These are phyloP conservation scores for Suhomyces atakaporum DNA, from an alignment of 1,139 yeast species.

Conservation along the genomic window DNA sequence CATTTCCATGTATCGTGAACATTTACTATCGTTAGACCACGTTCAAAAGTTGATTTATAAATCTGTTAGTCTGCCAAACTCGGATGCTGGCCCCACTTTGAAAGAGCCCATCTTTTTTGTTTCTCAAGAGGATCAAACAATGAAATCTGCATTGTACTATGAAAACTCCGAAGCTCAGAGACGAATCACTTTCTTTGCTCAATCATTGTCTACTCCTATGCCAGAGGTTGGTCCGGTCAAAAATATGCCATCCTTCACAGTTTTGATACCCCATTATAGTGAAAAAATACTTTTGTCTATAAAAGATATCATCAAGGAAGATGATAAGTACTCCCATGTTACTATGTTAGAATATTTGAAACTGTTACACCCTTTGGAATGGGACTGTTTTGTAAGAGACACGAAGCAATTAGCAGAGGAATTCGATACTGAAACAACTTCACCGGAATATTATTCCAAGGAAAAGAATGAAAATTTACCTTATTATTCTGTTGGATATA, in stretches of 20 bases:
- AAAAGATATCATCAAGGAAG: slow-evolving; percentile 97
- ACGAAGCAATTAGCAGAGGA: slow-evolving; percentile 98
- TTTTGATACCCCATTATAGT: slow-evolving; percentile 95
- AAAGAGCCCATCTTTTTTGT: slow-evolving; percentile 99
- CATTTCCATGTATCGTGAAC: slow-evolving; percentile 98
- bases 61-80: slow-evolving; percentile 90
- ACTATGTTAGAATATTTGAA: slow-evolving; percentile 94
- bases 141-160: slow-evolving; percentile 95
- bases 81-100: slow-evolving; percentile 96
- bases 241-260: slow-evolving; percentile 98
- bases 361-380: slow-evolving; percentile 97
- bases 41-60: slow-evolving; percentile 95
- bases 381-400: slow-evolving; percentile 99
- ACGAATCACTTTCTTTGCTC: slow-evolving; percentile 98
- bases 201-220: slow-evolving; percentile 95
- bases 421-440: slow-evolving; percentile 77
- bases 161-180: slow-evolving; percentile 97
- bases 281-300: slow-evolving; percentile 93
- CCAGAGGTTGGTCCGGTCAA: slow-evolving; percentile 98
- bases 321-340: slow-evolving; percentile 96
- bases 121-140: slow-evolving; percentile 94
- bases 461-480: slow-evolving; percentile 95
- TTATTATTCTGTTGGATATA: slow-evolving; percentile 98
- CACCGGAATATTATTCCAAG: slow-evolving; percentile 72
- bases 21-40: slow-evolving; percentile 93